Evolutionary conservation across 1,284 basidiomycete species (phyloP).

Genomic region (Sporisorium iseilematis-ciliati): DNA sequence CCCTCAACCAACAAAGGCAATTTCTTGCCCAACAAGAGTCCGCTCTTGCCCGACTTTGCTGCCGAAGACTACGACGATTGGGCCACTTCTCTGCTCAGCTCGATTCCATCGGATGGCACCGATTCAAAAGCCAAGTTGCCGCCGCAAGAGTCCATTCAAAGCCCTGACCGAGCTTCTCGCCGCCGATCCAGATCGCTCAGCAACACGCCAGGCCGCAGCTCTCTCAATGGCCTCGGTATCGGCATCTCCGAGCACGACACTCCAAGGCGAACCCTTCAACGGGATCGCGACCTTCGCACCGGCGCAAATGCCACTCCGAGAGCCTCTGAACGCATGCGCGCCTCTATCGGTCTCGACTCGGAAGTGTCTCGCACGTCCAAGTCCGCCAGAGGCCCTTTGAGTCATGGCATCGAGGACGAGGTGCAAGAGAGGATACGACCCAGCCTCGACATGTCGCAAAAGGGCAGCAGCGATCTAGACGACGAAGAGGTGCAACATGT

Average conservation of each 20-base stretch:
- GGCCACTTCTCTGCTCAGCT: conserved; percentile 45
- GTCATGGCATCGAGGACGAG: conserved; percentile 13
- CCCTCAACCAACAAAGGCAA: conserved; percentile 32
- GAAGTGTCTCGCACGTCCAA: neutral
- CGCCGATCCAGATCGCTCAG: conserved; percentile 28
- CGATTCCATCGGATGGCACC: conserved; percentile 22
- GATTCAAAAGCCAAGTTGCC: neutral
- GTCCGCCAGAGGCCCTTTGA: neutral
- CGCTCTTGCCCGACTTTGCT: conserved; percentile 49
- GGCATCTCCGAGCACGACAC: conserved; percentile 30
- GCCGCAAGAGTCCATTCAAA: neutral
- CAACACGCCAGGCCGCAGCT: conserved; percentile 8
- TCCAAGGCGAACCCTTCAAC: conserved; percentile 16
- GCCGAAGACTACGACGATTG: conserved; percentile 53
- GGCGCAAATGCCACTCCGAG: conserved; percentile 36
- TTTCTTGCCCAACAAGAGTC: conserved; percentile 37
- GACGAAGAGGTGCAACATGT: conserved; percentile 41
- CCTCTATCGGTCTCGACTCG: conserved; percentile 26
- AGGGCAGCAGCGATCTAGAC: conserved; percentile 10
- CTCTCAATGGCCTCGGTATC: conserved; percentile 42
- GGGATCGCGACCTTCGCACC: conserved; percentile 16
- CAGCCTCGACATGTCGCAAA: conserved; percentile 20
- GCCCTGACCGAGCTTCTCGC: conserved; percentile 11
- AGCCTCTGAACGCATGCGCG: conserved; percentile 28
- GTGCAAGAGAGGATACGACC: conserved; percentile 27